phyloP scores from a whole-genome alignment of 1,284 basidiomycete genomes.

The Inonotus obliquus region DNA sequence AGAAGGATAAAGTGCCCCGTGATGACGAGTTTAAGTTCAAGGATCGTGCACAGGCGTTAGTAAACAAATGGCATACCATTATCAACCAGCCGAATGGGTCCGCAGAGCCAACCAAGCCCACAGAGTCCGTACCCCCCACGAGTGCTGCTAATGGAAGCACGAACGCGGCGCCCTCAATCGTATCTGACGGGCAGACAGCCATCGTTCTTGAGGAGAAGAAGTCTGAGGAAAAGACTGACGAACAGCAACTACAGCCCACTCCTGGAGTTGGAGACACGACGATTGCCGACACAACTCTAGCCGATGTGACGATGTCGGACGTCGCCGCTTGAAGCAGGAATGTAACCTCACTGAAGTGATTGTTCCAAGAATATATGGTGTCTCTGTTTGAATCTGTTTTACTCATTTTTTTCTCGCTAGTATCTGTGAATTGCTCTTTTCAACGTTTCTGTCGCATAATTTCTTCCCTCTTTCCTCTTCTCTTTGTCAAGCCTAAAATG shows the following conservation, averaged over 20 bases:
- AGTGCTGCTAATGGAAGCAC: neutral
- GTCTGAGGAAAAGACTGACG: neutral
- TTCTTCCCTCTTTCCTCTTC: neutral
- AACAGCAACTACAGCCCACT: neutral
- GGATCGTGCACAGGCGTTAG: conserved; percentile 67
- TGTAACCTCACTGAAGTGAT: neutral
- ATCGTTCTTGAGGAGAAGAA: neutral
- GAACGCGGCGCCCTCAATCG: neutral
- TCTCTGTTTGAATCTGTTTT: neutral
- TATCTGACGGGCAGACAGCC: neutral
- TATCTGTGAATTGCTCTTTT: neutral
- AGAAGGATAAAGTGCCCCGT: conserved; percentile 64
- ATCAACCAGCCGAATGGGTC: conserved; percentile 3
- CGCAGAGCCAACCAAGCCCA: conserved; percentile 3
- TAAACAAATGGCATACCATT: conserved; percentile 69
- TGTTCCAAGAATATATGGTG: neutral
- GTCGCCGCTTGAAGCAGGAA: neutral
- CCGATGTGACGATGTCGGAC: conserved; percentile 18
- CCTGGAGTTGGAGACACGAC: conserved; percentile 8
- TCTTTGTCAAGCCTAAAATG: neutral
- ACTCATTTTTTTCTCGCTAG: neutral
- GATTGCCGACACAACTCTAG: conserved; percentile 10
- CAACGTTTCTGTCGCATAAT: neutral
- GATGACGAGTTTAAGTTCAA: conserved; percentile 88
- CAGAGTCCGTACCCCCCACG: neutral